These are phyloP conservation scores for Ochromonas danica DNA, from an alignment of 108 stramenopile genomes.

Conservation along the genomic window DNA sequence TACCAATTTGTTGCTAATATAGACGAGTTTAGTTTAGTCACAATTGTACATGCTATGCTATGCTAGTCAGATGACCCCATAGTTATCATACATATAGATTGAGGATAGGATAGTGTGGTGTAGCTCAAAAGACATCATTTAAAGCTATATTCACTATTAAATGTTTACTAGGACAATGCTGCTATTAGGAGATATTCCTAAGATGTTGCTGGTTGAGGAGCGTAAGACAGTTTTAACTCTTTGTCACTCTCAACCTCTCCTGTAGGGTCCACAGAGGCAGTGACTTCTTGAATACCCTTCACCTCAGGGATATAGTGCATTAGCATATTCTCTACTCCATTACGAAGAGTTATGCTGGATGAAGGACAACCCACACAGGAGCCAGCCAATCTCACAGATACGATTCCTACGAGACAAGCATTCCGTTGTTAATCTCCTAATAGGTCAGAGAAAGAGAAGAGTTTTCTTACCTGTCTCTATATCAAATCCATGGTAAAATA, in stretches of 20 bases:
- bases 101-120: too few relatives aligned
- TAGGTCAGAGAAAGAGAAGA: background rate
- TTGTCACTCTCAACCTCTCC: too few relatives aligned
- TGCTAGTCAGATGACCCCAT: too few relatives aligned
- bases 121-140: too few relatives aligned
- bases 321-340: slow-evolving; percentile 99
- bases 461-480: slow-evolving; percentile 56
- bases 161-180: too few relatives aligned
- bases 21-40: too few relatives aligned
- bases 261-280: background rate
- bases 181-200: too few relatives aligned
- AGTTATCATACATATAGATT: too few relatives aligned
- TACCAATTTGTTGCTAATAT: too few relatives aligned
- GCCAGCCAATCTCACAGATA: slow-evolving; percentile 60
- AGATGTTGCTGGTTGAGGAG: background rate
- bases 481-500: slow-evolving; percentile 73
- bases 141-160: too few relatives aligned
- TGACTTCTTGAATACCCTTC: slow-evolving; percentile 68
- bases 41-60: too few relatives aligned
- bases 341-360: slow-evolving; percentile 87
- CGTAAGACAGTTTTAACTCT: background rate
- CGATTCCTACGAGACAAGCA: background rate
- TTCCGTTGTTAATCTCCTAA: background rate
- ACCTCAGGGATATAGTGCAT: slow-evolving; percentile 99
- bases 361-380: slow-evolving; percentile 94